Conservation (phyloP, 2,329 filamentous ascomycete species). For the Cladosporium sp. region DNA sequence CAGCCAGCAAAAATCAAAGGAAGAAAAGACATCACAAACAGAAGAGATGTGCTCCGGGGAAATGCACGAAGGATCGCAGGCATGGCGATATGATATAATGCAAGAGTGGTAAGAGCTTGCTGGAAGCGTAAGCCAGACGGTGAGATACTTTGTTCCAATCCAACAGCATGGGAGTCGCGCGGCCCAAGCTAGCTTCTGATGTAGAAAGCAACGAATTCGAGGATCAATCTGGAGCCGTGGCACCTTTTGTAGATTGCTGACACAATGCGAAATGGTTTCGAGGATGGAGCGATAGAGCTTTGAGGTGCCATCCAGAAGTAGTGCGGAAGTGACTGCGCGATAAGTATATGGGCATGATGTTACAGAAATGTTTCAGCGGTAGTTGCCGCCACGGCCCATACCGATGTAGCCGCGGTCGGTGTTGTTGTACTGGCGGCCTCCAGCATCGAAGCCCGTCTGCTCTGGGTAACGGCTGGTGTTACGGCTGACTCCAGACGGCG, state of each 20-base stretch:
- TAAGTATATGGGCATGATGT: slow-evolving; percentile 16
- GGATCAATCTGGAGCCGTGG: slow-evolving; percentile 1
- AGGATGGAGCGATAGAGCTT: not conserved
- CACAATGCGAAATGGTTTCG: slow-evolving; percentile 9
- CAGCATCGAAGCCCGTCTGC: slow-evolving; percentile 12
- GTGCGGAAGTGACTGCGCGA: slow-evolving; percentile 1
- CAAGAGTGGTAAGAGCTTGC: slow-evolving; percentile 9
- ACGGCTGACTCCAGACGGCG: slow-evolving; percentile 58
- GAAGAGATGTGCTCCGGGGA: not conserved
- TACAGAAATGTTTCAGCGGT: slow-evolving; percentile 21
- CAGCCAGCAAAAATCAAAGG: not conserved
- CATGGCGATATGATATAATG: not conserved
- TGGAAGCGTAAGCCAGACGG: slow-evolving; percentile 4
- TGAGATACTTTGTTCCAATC: slow-evolving; percentile 13
- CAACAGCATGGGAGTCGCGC: slow-evolving; percentile 11
- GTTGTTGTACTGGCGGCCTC: slow-evolving; percentile 16
- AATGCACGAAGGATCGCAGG: slow-evolving; percentile 6
- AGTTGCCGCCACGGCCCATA: slow-evolving; percentile 22
- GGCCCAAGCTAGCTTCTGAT: slow-evolving; percentile 11
- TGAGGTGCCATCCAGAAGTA: not conserved
- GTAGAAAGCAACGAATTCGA: slow-evolving; percentile 15
- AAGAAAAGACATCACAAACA: not conserved
- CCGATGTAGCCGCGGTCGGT: slow-evolving; percentile 10
- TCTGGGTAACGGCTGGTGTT: slow-evolving; percentile 17
- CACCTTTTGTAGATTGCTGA: slow-evolving; percentile 3